Evolutionary conservation across 2,329 filamentous ascomycete species (phyloP).

Genomic region (Sphaerulina vaccinii): DNA sequence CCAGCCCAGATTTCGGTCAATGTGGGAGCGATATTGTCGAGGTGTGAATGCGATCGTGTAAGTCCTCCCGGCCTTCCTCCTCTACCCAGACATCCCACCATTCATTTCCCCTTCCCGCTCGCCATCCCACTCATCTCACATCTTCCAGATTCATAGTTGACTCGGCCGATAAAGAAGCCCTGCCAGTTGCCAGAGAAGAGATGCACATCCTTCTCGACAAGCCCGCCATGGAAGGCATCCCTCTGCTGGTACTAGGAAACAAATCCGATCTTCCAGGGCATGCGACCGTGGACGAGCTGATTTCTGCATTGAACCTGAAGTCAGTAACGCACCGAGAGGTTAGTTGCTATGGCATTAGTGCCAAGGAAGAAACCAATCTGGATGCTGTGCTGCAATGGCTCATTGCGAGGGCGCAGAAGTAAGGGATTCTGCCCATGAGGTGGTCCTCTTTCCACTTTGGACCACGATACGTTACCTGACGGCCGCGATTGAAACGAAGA

Average conservation of each 20-base stretch:
- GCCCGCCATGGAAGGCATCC: conserved; percentile 81
- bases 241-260: conserved; percentile 90
- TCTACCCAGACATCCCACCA: no score
- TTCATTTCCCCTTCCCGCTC: no score
- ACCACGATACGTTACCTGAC: conserved; percentile 23
- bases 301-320: conserved; percentile 87
- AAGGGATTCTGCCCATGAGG: no score
- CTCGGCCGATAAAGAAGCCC: conserved; percentile 77
- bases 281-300: conserved; percentile 89
- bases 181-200: conserved; percentile 86
- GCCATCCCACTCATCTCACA: no score
- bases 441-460: not conserved
- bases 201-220: conserved; percentile 86
- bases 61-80: no score
- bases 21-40: conserved; percentile 99
- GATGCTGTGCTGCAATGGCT: conserved; percentile 96
- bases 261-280: conserved; percentile 94
- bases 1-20: conserved; percentile 92
- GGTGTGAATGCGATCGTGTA: conserved; percentile 95
- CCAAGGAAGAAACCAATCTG: conserved; percentile 97
- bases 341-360: conserved; percentile 97
- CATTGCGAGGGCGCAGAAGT: conserved; percentile 81
- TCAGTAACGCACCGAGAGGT: conserved; percentile 88
- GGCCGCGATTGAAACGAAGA: conserved; percentile 24
- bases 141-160: conserved; percentile 95